phyloP scores from a whole-genome alignment of 257 asterid species.

The Phtheirospermum japonicum region DNA sequence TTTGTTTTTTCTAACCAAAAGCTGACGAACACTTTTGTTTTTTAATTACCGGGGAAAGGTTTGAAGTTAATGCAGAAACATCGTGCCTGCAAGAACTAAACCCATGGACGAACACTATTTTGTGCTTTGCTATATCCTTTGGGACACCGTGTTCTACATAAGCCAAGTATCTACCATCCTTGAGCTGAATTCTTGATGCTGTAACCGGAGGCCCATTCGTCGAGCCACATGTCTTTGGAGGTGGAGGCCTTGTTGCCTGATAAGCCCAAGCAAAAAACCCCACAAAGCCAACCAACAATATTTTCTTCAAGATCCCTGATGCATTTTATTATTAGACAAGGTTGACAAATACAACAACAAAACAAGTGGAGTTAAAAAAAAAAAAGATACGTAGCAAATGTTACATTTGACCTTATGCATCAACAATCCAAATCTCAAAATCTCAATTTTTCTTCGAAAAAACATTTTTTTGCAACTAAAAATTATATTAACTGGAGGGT shows the following conservation, averaged over 20 bases:
- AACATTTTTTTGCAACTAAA: too few species aligned
- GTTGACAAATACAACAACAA: neutral
- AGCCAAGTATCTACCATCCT: slow-evolving; percentile 67
- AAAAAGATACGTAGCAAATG: too few species aligned
- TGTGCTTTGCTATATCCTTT: slow-evolving; percentile 61
- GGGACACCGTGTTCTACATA: slow-evolving; percentile 70
- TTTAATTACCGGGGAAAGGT: slow-evolving; percentile 48
- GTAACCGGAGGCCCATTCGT: slow-evolving; percentile 64
- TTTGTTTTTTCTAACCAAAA: too few species aligned
- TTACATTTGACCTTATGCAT: too few species aligned
- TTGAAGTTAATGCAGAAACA: slow-evolving; percentile 32
- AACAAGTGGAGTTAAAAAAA: too few species aligned
- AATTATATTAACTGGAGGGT: too few species aligned
- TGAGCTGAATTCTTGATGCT: slow-evolving; percentile 33
- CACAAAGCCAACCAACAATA: slow-evolving; percentile 45
- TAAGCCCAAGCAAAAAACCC: slow-evolving; percentile 76
- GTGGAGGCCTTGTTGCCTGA: slow-evolving; percentile 67
- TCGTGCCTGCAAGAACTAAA: slow-evolving; percentile 53
- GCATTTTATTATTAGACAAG: slow-evolving; percentile 15
- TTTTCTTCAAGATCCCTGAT: slow-evolving; percentile 68
- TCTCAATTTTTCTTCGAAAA: too few species aligned
- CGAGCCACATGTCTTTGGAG: slow-evolving; percentile 63
- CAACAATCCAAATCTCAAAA: too few species aligned
- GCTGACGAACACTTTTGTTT: too few species aligned
- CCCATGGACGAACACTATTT: slow-evolving; percentile 66